Percentiles rank a stretch among this genome's conserved stretches.
These are phyloP conservation scores for Earliella scabrosa DNA, from an alignment of 1,284 basidiomycete genomes.

Conservation along the genomic window DNA sequence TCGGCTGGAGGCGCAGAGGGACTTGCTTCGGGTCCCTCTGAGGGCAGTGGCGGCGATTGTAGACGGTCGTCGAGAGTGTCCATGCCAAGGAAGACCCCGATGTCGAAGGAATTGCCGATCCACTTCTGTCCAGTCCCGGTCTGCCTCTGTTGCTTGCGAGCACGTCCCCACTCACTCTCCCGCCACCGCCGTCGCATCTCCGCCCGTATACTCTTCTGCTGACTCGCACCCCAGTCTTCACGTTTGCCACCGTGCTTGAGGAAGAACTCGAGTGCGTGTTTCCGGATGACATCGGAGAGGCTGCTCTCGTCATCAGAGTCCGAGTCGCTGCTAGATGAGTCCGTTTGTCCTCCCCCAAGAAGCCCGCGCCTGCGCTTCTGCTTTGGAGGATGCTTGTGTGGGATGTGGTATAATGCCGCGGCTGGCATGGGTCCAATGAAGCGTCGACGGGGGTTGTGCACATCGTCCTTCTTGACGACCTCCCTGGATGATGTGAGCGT, in stretches of 20 bases:
- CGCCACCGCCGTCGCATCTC: constrained; percentile 67
- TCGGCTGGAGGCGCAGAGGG: not conserved
- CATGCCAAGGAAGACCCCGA: constrained; percentile 69
- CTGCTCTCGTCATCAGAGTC: constrained; percentile 39
- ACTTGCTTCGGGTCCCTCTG: constrained; percentile 1
- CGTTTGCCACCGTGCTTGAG: constrained; percentile 60
- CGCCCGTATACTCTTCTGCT: constrained; percentile 52
- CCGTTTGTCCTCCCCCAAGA: constrained; percentile 3
- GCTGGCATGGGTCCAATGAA: constrained; percentile 36
- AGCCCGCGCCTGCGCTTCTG: constrained; percentile 8
- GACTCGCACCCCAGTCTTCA: constrained; percentile 67
- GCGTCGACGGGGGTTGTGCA: constrained; percentile 29
- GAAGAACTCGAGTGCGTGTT: constrained; percentile 67
- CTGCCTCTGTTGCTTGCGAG: constrained; percentile 45
- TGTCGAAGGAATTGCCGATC: constrained; percentile 77
- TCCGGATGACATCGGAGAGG: constrained; percentile 51
- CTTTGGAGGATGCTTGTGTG: constrained; percentile 8
- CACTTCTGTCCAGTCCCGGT: constrained; percentile 45
- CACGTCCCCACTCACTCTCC: constrained; percentile 65
- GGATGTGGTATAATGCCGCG: constrained; percentile 7
- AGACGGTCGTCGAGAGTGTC: constrained; percentile 46
- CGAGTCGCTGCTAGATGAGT: constrained; percentile 6
- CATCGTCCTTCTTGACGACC: constrained; percentile 20
- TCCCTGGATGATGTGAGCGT: constrained; percentile 2
- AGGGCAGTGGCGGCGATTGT: constrained; percentile 5